Conservation (phyloP, 2,329 filamentous ascomycete genomes). For the Cytospora chrysosperma region DNA sequence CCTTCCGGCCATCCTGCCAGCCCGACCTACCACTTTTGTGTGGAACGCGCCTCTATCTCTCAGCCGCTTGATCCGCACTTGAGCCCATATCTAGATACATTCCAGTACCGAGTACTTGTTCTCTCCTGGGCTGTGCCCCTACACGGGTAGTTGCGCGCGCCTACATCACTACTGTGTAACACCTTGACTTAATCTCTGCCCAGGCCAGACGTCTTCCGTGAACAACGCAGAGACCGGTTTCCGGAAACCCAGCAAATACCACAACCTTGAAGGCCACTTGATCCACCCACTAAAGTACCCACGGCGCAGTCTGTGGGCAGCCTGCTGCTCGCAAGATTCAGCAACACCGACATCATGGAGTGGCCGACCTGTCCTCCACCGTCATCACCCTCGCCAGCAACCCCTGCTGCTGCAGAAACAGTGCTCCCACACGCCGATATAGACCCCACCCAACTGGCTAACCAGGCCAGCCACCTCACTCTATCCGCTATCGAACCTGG, state of each 20-base stretch:
- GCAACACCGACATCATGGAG: constrained; percentile 1
- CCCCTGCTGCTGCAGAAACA: constrained; percentile 12
- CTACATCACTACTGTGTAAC: background rate
- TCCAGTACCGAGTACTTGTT: background rate
- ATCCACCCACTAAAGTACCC: too few species aligned
- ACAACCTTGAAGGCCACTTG: background rate
- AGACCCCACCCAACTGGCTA: constrained; percentile 27
- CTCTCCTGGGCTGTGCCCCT: background rate
- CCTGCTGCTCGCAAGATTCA: background rate
- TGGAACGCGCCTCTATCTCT: background rate
- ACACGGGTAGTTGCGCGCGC: too few species aligned
- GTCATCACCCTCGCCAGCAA: constrained; percentile 5
- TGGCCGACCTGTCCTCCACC: background rate
- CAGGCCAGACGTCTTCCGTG: background rate
- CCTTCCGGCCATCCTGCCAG: too few species aligned
- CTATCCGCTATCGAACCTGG: constrained; percentile 18
- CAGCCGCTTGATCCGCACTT: background rate
- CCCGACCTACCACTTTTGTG: constrained; percentile 9
- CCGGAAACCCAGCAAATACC: background rate
- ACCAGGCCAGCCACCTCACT: constrained; percentile 28
- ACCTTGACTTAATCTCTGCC: background rate
- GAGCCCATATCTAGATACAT: background rate
- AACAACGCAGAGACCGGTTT: background rate
- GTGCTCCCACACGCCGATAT: constrained; percentile 15
- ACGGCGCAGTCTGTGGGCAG: background rate